Evolutionary conservation across 2,329 filamentous ascomycete genomes (phyloP), one percentile per base, ranked within the genome.

Genomic region (Fusarium aywerte): DNA sequence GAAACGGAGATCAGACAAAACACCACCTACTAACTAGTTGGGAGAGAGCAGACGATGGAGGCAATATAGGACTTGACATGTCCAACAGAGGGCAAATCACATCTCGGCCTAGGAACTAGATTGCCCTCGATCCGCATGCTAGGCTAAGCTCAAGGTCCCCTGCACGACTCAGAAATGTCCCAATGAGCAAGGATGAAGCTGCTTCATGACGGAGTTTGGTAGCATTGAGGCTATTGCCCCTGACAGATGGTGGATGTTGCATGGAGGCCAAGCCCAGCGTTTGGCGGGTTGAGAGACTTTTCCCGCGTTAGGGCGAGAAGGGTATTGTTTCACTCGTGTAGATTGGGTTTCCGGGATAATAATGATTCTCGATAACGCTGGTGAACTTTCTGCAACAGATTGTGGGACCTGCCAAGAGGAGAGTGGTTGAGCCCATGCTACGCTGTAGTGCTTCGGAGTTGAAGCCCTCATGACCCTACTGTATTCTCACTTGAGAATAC

Each of bases 121-220:
- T 57, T 52, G 42, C 38, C 40, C 40, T 66, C 32, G 47, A 44
- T 62, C 62, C 44, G 35, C 23, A 18, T 25, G 23, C 25, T 49
- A 38, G 38, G 29, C 61, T 36, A 43, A 54, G 51, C 23, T 50
- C 25, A 20, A 40, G 36, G 52, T 50, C 36, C 65, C 65, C 52
- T 56, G 44, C 29, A 43, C 43, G 63, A 67, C 48, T 55, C 50
- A 64, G 55, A 59, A 60, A 36, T 36, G 40, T n/a, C 66, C 62
- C 20, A 44, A 45, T 55, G 53, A 59, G 32, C 66, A 63, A 69
- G 66, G 66, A 39, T 67, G 38, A 29, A 58, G 58, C 42, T 59
- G 36, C 62, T 62, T 61, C 66, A 56, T 69, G 66, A 67, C 66
- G 47, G 62, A 39, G 42, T 52, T 57, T 67, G 62, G 66, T 69